Conservation (phyloP, 345 rosid species). For the Garcia nutans region DNA sequence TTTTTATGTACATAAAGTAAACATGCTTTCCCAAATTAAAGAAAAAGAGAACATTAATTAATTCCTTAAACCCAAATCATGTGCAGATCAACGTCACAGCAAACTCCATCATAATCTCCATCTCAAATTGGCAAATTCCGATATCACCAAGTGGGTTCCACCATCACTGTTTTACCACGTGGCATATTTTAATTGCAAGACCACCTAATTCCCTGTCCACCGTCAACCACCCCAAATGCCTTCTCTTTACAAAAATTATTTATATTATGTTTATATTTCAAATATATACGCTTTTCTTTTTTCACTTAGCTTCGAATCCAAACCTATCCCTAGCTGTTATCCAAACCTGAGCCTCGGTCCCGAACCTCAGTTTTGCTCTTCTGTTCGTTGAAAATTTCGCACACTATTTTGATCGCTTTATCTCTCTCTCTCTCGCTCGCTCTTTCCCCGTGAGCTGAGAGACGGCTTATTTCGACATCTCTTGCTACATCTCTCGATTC, state of each 20-base stretch:
- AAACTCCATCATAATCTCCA: not conserved
- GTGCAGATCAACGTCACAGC: not conserved
- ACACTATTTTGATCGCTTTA: conserved; percentile 47
- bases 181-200: conserved; percentile 15
- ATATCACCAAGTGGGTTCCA: not conserved
- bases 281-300: not conserved
- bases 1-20: too few relatives aligned
- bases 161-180: not conserved
- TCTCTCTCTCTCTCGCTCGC: conserved; percentile 34
- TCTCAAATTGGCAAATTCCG: conserved; percentile 8
- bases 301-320: conserved; percentile 31
- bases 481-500: conserved; percentile 15
- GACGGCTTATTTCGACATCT: conserved; percentile 6
- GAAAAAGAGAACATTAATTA: not conserved
- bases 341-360: conserved; percentile 23
- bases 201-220: conserved; percentile 18
- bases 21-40: too few relatives aligned
- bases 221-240: conserved; percentile 20
- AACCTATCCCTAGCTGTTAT: conserved; percentile 17
- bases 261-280: not conserved
- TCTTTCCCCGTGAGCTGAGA: conserved; percentile 25
- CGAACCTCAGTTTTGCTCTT: conserved; percentile 43
- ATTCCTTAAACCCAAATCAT: not conserved
- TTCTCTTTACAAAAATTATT: not conserved
- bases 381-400: conserved; percentile 61